These are phyloP conservation scores for Caloboletus inedulis DNA, from an alignment of 1,284 basidiomycete species.

Conservation along the genomic window DNA sequence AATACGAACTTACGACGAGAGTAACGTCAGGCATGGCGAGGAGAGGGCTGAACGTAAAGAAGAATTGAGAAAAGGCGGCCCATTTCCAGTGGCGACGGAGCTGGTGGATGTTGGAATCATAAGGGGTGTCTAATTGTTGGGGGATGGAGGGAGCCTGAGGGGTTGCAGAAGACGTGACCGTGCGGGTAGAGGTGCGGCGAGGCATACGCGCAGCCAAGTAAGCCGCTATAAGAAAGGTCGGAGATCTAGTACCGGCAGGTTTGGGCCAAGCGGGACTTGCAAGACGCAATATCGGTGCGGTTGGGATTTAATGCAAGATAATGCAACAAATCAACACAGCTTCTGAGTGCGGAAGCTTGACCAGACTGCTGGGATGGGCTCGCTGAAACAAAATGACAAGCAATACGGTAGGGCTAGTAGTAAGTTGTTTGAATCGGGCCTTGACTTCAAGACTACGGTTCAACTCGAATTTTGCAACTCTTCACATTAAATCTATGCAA, in stretches of 20 bases:
- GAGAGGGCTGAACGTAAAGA: slow-evolving; percentile 68
- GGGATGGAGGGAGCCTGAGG: slow-evolving; percentile 22
- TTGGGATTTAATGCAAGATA: slow-evolving; percentile 22
- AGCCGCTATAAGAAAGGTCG: slow-evolving; percentile 37
- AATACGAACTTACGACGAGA: slow-evolving; percentile 52
- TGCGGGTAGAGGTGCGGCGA: slow-evolving; percentile 35
- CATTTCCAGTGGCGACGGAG: slow-evolving; percentile 75
- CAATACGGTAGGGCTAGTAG: slow-evolving; percentile 3
- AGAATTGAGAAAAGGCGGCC: slow-evolving; percentile 80
- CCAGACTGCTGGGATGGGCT: slow-evolving; percentile 9
- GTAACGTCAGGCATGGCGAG: slow-evolving; percentile 64
- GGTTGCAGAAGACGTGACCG: slow-evolving; percentile 25
- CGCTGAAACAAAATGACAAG: slow-evolving; percentile 12
- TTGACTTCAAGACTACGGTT: slow-evolving; percentile 6
- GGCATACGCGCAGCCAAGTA: slow-evolving; percentile 38
- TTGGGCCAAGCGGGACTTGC: slow-evolving; percentile 23
- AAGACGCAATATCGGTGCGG: slow-evolving; percentile 15
- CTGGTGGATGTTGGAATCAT: slow-evolving; percentile 43
- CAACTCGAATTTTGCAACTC: slow-evolving; percentile 9
- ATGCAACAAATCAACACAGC: slow-evolving; percentile 21
- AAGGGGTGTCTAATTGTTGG: slow-evolving; percentile 33
- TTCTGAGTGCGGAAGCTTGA: slow-evolving; percentile 9
- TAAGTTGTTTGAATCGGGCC: neutral
- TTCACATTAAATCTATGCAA: slow-evolving; percentile 15
- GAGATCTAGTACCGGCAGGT: slow-evolving; percentile 34